phyloP scores from a whole-genome alignment of 1,284 basidiomycete genomes.

The Pholiota adiposa region DNA sequence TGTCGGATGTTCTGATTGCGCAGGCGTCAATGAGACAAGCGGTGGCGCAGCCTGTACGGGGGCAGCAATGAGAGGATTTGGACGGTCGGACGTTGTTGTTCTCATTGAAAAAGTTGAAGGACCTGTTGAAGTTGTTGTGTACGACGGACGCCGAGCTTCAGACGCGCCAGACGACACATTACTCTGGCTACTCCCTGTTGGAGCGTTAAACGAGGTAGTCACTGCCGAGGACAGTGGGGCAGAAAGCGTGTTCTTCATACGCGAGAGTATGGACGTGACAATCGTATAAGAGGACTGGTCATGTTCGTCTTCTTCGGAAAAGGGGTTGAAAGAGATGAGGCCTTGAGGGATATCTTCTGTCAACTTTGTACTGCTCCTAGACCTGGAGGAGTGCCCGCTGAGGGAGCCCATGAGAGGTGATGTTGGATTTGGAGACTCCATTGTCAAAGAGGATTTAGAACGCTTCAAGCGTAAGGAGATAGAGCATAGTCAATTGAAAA shows the following conservation, averaged over 20 bases:
- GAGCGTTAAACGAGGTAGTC: conserved; percentile 39
- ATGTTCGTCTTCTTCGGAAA: conserved; percentile 84
- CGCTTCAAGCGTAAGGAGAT: conserved; percentile 7
- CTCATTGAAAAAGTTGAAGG: conserved; percentile 51
- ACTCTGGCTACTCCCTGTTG: conserved; percentile 26
- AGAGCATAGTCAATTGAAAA: not conserved
- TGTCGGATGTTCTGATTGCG: conserved; percentile 73
- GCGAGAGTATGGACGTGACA: conserved; percentile 75
- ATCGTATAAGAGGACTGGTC: conserved; percentile 82
- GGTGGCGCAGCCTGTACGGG: conserved; percentile 72
- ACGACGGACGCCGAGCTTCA: conserved; percentile 63
- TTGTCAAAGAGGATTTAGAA: conserved; percentile 15
- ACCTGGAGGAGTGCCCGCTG: conserved; percentile 53
- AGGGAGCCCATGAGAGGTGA: conserved; percentile 44
- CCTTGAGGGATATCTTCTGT: conserved; percentile 66
- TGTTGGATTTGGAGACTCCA: conserved; percentile 38
- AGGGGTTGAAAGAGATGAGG: conserved; percentile 83
- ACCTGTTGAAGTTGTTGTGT: conserved; percentile 45
- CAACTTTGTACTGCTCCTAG: conserved; percentile 63
- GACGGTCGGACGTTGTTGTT: conserved; percentile 53
- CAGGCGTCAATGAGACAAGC: conserved; percentile 80
- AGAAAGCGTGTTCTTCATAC: conserved; percentile 76
- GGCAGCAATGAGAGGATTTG: conserved; percentile 56
- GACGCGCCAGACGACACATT: conserved; percentile 35
- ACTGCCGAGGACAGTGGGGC: conserved; percentile 60